Evolutionary conservation across 495 filamentous ascomycete genomes (phyloP).

Genomic region (Tuber microsphaerosporum): DNA sequence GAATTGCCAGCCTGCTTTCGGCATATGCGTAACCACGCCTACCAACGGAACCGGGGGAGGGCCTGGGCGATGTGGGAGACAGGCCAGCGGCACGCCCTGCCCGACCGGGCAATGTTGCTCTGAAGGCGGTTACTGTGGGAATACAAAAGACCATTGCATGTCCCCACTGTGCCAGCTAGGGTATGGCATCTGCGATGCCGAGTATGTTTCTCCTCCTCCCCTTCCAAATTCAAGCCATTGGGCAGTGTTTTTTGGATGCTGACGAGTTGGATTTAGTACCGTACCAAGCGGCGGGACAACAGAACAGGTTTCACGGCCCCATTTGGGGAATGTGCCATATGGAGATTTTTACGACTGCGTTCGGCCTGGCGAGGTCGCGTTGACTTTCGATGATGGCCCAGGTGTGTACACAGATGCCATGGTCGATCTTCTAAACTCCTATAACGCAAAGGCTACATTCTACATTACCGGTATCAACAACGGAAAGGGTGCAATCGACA

Average conservation of each 20-base stretch:
- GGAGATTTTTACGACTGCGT: conserved; percentile 62
- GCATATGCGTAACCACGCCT: conserved; percentile 11
- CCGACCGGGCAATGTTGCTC: conserved; percentile 58
- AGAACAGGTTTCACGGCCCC: conserved; percentile 52
- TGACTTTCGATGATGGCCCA: conserved; percentile 77
- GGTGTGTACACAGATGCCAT: conserved; percentile 61
- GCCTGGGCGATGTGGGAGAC: conserved; percentile 17
- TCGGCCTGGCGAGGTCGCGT: conserved; percentile 56
- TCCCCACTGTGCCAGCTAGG: conserved; percentile 64
- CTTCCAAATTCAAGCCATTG: neutral
- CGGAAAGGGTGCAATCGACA: conserved; percentile 65
- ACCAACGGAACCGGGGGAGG: conserved; percentile 6
- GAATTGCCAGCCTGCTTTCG: conserved; percentile 17
- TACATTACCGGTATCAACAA: conserved; percentile 71
- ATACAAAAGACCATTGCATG: conserved; percentile 54
- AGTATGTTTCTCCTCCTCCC: conserved; percentile 43
- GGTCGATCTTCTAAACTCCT: conserved; percentile 59
- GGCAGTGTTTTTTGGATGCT: neutral
- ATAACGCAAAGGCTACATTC: conserved; percentile 66
- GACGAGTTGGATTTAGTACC: conserved; percentile 10
- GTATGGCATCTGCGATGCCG: conserved; percentile 64
- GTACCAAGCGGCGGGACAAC: conserved; percentile 58
- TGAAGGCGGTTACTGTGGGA: conserved; percentile 53
- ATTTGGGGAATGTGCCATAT: conserved; percentile 55
- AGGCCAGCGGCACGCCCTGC: conserved; percentile 47